Evolutionary conservation across 2,329 filamentous ascomycete species (phyloP), one percentile per base, ranked within the genome.

Genomic region (Uncinocarpus reesii): DNA sequence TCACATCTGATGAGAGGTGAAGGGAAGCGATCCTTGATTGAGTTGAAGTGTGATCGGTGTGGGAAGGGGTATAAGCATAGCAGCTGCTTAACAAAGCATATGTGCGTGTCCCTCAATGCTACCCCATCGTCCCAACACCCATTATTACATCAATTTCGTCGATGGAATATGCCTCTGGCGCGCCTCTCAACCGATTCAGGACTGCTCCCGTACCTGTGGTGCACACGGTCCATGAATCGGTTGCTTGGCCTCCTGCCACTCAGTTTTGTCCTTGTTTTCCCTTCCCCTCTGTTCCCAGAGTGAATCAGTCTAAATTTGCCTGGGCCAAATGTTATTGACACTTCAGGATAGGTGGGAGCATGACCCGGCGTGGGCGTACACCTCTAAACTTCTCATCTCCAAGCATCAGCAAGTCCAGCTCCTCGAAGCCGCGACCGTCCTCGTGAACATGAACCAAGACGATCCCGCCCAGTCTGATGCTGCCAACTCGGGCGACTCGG

Each of bases 31-130:
- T 78, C 79, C 68, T 84, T 80, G 62, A 80, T 82, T 62, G 90
- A 96, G 68, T 80, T 98, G 65, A 87, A 85, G 70, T 98, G 92
- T 74, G 87, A 95, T 66, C 90, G 89, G 71, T 98, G 92, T 75
- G 90, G 90, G 70, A 98, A 98, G 78, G 88, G 88, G 72, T 98
- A 98, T 80, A 98, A 98, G 81, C 92, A 98, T 78, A 94, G 89
- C 81, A 96, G 92, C 76, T 98, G 92, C 81, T 81, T 98, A 76
- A 93, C 86, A 68, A 98, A 96, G 80, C 92, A 98, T 82, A 84
- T 95, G 92, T 96, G 82, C 80, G 92, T 95, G 77, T 67, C 55
- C 59, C 60, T 57, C 73, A 77, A 34, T n/a, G 37, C 35, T 45
- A 24, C 4, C 43, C 24, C n/a, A 21, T 34, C 20, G 21, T 28